Evolutionary conservation across 176 grass and related monocot species (phyloP).

Genomic region (Oropetium thomaeum): DNA sequence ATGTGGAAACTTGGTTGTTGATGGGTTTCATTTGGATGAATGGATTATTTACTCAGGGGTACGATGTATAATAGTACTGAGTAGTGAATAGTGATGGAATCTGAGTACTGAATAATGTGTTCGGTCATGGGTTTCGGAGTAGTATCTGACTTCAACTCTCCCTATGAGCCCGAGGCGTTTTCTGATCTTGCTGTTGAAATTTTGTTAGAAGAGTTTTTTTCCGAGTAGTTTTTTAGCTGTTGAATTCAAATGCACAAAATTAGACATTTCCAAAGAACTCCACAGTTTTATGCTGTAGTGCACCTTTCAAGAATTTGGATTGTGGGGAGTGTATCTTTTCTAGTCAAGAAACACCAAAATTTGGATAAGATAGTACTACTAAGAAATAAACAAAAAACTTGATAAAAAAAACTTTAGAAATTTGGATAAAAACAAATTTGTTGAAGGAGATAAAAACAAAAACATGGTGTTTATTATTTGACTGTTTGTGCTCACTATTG

Average conservation of each 20-base stretch:
- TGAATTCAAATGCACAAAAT: neutral
- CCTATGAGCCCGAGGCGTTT: neutral
- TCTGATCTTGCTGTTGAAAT: neutral
- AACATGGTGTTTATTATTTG: too few relatives aligned
- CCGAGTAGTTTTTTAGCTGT: neutral
- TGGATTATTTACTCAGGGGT: neutral
- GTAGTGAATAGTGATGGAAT: neutral
- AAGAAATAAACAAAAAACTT: neutral
- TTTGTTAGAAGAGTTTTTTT: neutral
- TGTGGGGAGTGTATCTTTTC: neutral
- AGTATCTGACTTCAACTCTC: neutral
- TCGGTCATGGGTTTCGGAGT: neutral
- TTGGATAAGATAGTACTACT: neutral
- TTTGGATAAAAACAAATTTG: neutral
- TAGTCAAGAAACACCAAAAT: neutral
- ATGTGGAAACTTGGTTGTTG: neutral
- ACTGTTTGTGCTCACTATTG: neutral
- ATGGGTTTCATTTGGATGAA: neutral
- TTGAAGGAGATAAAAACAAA: neutral
- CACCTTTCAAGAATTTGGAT: neutral
- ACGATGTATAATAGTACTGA: neutral
- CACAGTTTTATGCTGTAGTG: too few relatives aligned
- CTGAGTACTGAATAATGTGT: neutral
- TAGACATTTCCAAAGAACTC: too few relatives aligned
- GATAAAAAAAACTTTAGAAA: neutral